Conservation (phyloP, 768 basidiomycete species). For the Pseudohyphozyma bogoriensis region DNA sequence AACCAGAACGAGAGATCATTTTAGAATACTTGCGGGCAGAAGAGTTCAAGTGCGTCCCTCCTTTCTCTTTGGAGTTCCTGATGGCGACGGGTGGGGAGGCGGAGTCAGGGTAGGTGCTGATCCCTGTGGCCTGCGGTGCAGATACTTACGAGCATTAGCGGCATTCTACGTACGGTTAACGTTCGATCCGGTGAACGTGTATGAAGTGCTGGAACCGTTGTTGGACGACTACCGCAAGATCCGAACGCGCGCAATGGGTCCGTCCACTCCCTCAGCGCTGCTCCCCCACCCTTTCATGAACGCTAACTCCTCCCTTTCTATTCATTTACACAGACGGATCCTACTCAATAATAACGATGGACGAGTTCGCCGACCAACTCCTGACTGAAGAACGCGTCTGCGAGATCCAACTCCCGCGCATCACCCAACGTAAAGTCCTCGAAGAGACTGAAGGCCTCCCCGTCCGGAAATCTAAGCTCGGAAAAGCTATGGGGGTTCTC, state of each 20-base stretch:
- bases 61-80: background rate
- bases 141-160: slow-evolving; percentile 86
- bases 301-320: background rate
- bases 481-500: slow-evolving; percentile 57
- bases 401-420: slow-evolving; percentile 86
- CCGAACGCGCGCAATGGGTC: slow-evolving; percentile 67
- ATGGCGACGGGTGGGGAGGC: background rate
- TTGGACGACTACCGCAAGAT: slow-evolving; percentile 90
- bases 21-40: slow-evolving; percentile 91
- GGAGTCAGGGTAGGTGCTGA: too few relatives aligned
- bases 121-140: slow-evolving; percentile 37
- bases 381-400: slow-evolving; percentile 85
- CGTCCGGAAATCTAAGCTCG: slow-evolving; percentile 71
- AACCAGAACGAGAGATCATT: slow-evolving; percentile 94
- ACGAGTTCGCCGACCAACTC: slow-evolving; percentile 79
- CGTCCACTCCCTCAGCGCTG: slow-evolving; percentile 31
- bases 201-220: slow-evolving; percentile 83
- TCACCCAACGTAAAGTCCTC: slow-evolving; percentile 70
- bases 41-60: slow-evolving; percentile 85
- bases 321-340: slow-evolving; percentile 53
- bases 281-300: background rate
- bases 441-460: slow-evolving; percentile 88
- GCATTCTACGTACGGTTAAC: slow-evolving; percentile 93
- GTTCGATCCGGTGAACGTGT: slow-evolving; percentile 79
- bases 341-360: slow-evolving; percentile 77